A percentile compares a stretch with the other conserved stretches of the same genome.
Evolutionary conservation across 805 yeast genomes (phyloP).

Genomic region (Clavispora fructus): DNA sequence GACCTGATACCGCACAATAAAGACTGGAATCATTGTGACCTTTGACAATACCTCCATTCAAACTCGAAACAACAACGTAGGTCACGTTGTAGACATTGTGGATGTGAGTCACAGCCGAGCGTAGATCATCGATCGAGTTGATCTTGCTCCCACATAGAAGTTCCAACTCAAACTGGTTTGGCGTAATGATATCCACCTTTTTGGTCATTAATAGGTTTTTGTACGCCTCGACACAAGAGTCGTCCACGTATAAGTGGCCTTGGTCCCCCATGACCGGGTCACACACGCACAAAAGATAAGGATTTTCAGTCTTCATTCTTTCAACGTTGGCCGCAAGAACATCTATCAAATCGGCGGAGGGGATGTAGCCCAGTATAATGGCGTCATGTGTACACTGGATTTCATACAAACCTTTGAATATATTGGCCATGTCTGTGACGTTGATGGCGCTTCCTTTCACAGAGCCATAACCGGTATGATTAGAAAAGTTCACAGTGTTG

Average conservation of each 20-base stretch:
- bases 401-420: slow-evolving; percentile 10
- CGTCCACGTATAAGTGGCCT: slow-evolving; percentile 15
- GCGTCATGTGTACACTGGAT: slow-evolving; percentile 14
- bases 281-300: slow-evolving; percentile 15
- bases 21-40: slow-evolving; percentile 7
- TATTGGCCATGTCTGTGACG: slow-evolving; percentile 6
- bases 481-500: slow-evolving; percentile 83
- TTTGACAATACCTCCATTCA: slow-evolving; percentile 26
- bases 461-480: slow-evolving; percentile 84
- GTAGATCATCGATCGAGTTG: slow-evolving; percentile 5
- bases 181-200: slow-evolving; percentile 13
- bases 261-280: slow-evolving; percentile 20
- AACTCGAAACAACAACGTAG: slow-evolving; percentile 14
- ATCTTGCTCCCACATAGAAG: slow-evolving; percentile 11
- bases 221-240: slow-evolving; percentile 12
- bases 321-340: slow-evolving; percentile 6
- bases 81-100: slow-evolving; percentile 7
- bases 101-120: slow-evolving; percentile 7
- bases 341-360: slow-evolving; percentile 11
- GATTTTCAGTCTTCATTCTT: slow-evolving; percentile 5
- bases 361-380: slow-evolving; percentile 15
- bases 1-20: slow-evolving; percentile 23
- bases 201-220: slow-evolving; percentile 3
- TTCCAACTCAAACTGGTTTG: slow-evolving; percentile 17
- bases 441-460: slow-evolving; percentile 10